Evolutionary conservation across 495 filamentous ascomycete genomes (phyloP), one percentile per base, ranked within the genome.

Genomic region (Aspergillus conjunctus): DNA sequence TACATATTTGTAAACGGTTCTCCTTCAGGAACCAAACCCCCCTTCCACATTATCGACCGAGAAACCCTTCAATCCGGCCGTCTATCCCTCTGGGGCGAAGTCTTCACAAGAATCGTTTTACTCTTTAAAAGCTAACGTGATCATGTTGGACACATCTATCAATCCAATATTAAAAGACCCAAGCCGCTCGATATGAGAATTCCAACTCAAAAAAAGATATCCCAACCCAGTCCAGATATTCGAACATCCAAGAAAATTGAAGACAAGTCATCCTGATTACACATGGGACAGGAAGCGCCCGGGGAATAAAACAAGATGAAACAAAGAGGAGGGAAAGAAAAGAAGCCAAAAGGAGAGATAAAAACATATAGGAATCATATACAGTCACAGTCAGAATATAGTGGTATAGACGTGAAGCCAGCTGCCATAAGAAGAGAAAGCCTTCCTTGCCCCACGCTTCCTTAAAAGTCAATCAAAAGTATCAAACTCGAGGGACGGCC

Each of bases 331-430:
- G 31, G 41, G 20, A 22, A 49, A 59, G 44, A 46, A 31, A 34
- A 44, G 56, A 49, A 63, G 32, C 60, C 58, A 58, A 56, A 59
- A 45, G 52, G 32, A 59, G 20, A 43, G 12, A 58, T 17, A 51
- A 62, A 59, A 51, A 67, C 54, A 54, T 64, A 56, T 17, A 54
- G 46, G 20, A 64, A 59, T 63, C 63, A 66, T 62, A 65, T 66
- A 66, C 55, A 66, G 59, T 62, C 71, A 63, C 52, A 44, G 22
- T 18, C 44, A 60, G 21, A 60, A 12, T 34, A 59, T 33, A 54
- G 62, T 61, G 63, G 66, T 61, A 64, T 64, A 62, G 62, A 59
- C 37, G 39, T 62, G 46, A 65, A 43, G 30, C 46, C 50, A 54
- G 55, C 41, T 52, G 26, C 61, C 62, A 39, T 68, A 26, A 65